Evolutionary conservation across 257 asterid genomes (phyloP).

Genomic region (Scutellaria galericulata): DNA sequence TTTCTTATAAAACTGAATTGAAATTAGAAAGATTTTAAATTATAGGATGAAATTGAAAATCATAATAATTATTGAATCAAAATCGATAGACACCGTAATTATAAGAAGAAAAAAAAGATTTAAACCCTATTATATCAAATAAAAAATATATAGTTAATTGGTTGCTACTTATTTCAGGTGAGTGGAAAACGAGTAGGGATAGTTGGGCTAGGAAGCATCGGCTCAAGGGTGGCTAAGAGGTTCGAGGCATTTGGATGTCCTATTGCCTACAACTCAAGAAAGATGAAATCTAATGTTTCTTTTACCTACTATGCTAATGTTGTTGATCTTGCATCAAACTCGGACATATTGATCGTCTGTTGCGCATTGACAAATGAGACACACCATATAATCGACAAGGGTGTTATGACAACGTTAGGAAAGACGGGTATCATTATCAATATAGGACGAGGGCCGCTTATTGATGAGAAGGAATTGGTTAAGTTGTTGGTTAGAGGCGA

Average conservation of each 20-base stretch:
- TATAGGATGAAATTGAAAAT: too few species aligned
- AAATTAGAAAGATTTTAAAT: too few species aligned
- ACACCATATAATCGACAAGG: constrained; percentile 50
- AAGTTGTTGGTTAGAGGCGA: constrained; percentile 55
- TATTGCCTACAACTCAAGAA: constrained; percentile 70
- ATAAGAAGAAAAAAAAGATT: too few species aligned
- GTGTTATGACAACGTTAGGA: constrained; percentile 59
- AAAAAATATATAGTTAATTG: too few species aligned
- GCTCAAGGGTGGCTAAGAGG: constrained; percentile 60
- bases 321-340: constrained; percentile 57
- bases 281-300: constrained; percentile 44
- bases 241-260: constrained; percentile 65
- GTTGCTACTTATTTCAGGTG: constrained; percentile 45
- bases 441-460: constrained; percentile 64
- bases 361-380: constrained; percentile 65
- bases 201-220: constrained; percentile 79
- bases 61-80: too few species aligned
- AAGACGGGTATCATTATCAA: constrained; percentile 59
- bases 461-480: constrained; percentile 74
- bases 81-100: too few species aligned
- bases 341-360: constrained; percentile 52
- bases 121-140: too few species aligned
- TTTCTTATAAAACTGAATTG: too few species aligned
- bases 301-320: constrained; percentile 46
- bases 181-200: constrained; percentile 79